Percentiles rank a stretch among this genome's conserved stretches.
These are phyloP conservation scores for Sanghuangporus baumii DNA, from an alignment of 1,284 basidiomycete species.

Conservation along the genomic window DNA sequence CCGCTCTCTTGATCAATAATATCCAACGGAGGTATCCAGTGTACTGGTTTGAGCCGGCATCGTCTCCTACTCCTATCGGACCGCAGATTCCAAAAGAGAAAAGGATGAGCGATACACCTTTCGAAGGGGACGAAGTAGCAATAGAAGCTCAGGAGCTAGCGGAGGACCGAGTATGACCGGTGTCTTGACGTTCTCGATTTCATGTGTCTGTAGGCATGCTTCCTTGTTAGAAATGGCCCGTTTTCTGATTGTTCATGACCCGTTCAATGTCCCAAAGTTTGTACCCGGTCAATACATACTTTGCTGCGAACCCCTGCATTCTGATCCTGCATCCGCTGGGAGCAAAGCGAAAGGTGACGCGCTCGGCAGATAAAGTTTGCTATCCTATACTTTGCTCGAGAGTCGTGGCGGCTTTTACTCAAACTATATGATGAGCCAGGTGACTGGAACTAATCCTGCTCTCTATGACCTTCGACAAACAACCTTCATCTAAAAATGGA, in stretches of 20 bases:
- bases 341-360: no score
- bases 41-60: constrained; percentile 40
- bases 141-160: constrained; percentile 3
- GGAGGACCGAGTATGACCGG: neutral
- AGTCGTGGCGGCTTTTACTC: neutral
- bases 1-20: constrained; percentile 53
- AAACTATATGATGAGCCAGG: neutral
- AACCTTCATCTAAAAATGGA: neutral
- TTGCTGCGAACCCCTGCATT: no score
- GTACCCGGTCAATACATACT: no score
- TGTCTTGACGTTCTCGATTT: neutral
- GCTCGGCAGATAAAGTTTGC: no score
- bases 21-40: constrained; percentile 51
- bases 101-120: neutral
- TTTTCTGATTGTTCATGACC: neutral
- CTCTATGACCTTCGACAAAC: neutral
- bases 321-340: no score
- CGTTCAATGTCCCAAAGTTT: no score
- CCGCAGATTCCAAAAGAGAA: neutral
- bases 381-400: neutral
- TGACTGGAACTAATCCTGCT: neutral
- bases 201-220: neutral
- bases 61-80: neutral
- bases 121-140: neutral
- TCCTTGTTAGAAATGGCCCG: neutral